Percentiles rank a stretch among this genome's conserved stretches.
Conservation (phyloP, 2,329 filamentous ascomycete genomes). For the Orbilia javanica region DNA sequence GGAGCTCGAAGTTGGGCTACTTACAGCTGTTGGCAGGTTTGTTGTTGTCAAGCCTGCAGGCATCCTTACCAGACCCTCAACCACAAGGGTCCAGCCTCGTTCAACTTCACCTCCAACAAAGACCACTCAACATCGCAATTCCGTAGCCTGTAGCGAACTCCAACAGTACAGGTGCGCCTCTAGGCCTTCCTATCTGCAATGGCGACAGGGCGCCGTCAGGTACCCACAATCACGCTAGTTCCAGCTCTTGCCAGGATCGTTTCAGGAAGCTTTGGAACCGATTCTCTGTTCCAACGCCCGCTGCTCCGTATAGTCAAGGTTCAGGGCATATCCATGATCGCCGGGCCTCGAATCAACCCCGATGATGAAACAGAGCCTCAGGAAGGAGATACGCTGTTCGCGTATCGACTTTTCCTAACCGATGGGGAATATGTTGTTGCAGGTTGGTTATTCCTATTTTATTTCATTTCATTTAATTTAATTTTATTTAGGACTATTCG, state of each 20-base stretch:
- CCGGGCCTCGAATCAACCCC: conserved; percentile 41
- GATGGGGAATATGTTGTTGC: conserved; percentile 48
- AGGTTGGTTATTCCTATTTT: conserved; percentile 20
- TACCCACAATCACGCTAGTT: conserved; percentile 21
- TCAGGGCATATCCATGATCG: conserved; percentile 54
- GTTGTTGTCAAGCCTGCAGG: neutral
- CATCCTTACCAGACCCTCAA: neutral
- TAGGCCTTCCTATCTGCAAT: conserved; percentile 10
- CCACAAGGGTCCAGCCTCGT: neutral
- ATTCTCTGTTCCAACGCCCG: conserved; percentile 34
- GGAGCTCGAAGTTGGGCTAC: no score
- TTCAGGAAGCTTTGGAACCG: conserved; percentile 40
- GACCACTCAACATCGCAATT: conserved; percentile 1
- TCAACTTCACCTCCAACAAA: conserved; percentile 1
- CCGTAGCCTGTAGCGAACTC: no score
- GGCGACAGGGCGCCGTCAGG: conserved; percentile 22
- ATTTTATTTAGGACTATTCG: neutral
- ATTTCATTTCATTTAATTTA: neutral
- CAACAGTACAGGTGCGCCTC: neutral
- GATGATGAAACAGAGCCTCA: conserved; percentile 40
- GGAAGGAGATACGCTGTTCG: conserved; percentile 44
- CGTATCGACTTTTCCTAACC: conserved; percentile 45
- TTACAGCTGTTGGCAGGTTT: neutral
- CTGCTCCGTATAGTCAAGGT: conserved; percentile 51
- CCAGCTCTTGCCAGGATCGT: conserved; percentile 45